These are phyloP conservation scores for Fraxinus latifolia DNA, from an alignment of 305 asterid species.

Conservation along the genomic window DNA sequence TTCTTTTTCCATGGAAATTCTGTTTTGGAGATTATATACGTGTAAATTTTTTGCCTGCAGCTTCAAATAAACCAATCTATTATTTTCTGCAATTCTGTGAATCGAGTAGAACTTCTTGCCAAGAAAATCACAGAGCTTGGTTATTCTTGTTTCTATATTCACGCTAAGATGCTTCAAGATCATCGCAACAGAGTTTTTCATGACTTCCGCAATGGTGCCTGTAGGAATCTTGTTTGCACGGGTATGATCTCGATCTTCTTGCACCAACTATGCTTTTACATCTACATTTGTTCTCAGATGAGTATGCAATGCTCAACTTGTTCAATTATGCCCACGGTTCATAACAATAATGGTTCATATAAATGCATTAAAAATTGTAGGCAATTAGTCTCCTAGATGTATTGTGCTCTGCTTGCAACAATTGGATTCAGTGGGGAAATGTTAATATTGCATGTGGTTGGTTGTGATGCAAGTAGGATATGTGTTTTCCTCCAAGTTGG, in stretches of 20 bases:
- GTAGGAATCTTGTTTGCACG: constrained; percentile 99
- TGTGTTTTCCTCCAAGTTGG: not conserved
- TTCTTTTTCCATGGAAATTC: not conserved
- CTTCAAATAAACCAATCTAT: constrained; percentile 96
- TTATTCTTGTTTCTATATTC: constrained; percentile 93
- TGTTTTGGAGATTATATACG: constrained; percentile 2
- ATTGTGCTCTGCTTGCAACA: not conserved
- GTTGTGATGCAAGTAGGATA: not conserved
- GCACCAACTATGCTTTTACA: constrained; percentile 6
- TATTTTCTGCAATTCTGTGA: constrained; percentile 94
- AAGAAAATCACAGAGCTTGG: constrained; percentile 98
- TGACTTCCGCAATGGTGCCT: constrained; percentile 95
- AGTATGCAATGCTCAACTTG: not conserved
- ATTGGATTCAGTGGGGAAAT: not conserved
- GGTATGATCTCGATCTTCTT: constrained; percentile 46
- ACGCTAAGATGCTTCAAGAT: constrained; percentile 98
- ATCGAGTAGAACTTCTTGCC: constrained; percentile 92
- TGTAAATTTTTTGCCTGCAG: constrained; percentile 39
- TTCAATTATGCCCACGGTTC: not conserved
- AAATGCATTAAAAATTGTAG: not conserved
- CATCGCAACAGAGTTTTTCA: constrained; percentile 96
- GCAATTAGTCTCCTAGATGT: not conserved
- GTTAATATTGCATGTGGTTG: not conserved
- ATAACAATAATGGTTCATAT: not conserved
- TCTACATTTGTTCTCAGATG: not conserved